Evolutionary conservation across 2,329 filamentous ascomycete genomes (phyloP).

Genomic region (Microcyclospora pomicola): DNA sequence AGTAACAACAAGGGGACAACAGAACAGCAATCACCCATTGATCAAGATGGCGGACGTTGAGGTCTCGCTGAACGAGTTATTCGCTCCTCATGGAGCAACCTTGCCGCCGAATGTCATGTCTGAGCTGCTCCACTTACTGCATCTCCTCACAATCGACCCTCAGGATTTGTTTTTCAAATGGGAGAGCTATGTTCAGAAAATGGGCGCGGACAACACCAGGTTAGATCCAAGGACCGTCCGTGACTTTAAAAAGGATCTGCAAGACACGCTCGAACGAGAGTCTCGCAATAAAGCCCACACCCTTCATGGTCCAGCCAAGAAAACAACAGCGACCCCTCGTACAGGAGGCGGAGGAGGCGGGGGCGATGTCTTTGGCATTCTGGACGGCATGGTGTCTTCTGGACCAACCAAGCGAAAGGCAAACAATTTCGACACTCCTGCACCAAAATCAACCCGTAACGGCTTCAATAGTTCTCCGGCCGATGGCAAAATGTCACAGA

Average conservation of each 20-base stretch:
- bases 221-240: constrained; percentile 57
- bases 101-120: constrained; percentile 64
- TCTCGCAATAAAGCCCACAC: constrained; percentile 52
- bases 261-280: constrained; percentile 68
- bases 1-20: background rate
- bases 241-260: constrained; percentile 73
- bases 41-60: constrained; percentile 35
- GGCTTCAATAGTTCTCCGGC: constrained; percentile 34
- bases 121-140: constrained; percentile 76
- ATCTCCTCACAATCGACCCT: constrained; percentile 62
- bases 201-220: constrained; percentile 66
- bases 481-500: constrained; percentile 22
- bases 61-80: constrained; percentile 46
- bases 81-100: constrained; percentile 34
- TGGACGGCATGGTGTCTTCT: constrained; percentile 34
- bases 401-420: constrained; percentile 36
- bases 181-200: constrained; percentile 94
- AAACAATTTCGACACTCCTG: constrained; percentile 37
- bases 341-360: constrained; percentile 36
- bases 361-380: constrained; percentile 60
- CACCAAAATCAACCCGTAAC: constrained; percentile 30
- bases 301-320: constrained; percentile 40
- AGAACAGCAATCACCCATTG: background rate
- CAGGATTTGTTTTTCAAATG: constrained; percentile 97
- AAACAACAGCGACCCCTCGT: constrained; percentile 47